Evolutionary conservation across 257 asterid species (phyloP).

Genomic region (Datura wrightii): DNA sequence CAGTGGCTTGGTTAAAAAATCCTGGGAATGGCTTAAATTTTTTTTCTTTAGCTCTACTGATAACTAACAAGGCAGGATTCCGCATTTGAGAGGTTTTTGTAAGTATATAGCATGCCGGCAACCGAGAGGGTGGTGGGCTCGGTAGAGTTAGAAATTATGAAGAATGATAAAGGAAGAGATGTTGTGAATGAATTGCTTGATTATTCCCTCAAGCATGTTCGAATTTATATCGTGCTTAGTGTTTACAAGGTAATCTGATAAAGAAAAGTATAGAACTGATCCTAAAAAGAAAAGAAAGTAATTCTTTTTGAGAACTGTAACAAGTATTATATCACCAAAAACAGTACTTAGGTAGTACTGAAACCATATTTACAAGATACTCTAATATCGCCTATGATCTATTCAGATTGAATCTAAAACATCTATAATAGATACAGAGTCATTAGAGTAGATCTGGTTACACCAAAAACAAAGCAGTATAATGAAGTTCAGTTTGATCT

Average conservation of each 20-base stretch:
- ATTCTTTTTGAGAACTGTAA: too few species aligned
- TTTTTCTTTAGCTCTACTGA: not conserved
- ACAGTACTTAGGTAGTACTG: too few species aligned
- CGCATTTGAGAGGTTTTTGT: not conserved
- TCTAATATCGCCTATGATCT: too few species aligned
- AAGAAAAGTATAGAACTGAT: not conserved
- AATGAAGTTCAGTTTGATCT: too few species aligned
- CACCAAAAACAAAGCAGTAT: too few species aligned
- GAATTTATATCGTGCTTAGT: not conserved
- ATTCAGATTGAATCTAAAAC: too few species aligned
- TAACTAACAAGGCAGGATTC: not conserved
- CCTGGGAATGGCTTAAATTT: not conserved
- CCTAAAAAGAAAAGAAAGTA: not conserved
- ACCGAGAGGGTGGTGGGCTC: not conserved
- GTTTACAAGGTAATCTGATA: not conserved
- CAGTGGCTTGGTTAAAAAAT: not conserved
- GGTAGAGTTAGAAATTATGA: not conserved
- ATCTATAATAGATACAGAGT: too few species aligned
- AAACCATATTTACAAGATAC: too few species aligned
- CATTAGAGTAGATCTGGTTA: too few species aligned
- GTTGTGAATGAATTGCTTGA: not conserved
- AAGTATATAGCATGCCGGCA: not conserved
- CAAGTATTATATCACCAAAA: too few species aligned
- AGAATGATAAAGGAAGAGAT: not conserved
- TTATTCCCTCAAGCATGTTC: conserved; percentile 22